Evolutionary conservation across 2,329 filamentous ascomycete genomes (phyloP).

Genomic region (Allantophomopsis cytisporea): DNA sequence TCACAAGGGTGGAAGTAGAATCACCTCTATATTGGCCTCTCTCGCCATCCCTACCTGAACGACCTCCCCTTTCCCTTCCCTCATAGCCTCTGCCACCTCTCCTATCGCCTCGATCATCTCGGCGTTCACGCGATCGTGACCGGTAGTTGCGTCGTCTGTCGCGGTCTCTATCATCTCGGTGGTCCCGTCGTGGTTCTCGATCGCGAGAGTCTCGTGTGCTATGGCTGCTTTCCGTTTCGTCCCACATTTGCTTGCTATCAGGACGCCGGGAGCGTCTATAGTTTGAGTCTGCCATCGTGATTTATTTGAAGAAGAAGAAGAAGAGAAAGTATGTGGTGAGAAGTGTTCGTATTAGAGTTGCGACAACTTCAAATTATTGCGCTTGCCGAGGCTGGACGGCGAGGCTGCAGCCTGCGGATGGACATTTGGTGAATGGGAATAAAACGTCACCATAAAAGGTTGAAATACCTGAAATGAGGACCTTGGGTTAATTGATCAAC

Average conservation of each 20-base stretch:
- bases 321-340: no score
- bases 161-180: conserved; percentile 5
- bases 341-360: no score
- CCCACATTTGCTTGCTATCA: conserved; percentile 51
- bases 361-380: no score
- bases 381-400: no score
- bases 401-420: no score
- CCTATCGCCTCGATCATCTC: conserved; percentile 16
- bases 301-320: no score
- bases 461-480: no score
- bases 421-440: no score
- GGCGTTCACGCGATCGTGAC: conserved; percentile 20
- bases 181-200: conserved; percentile 4
- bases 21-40: conserved; percentile 1
- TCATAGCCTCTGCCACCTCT: conserved; percentile 17
- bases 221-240: conserved; percentile 26
- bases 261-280: conserved; percentile 31
- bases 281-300: conserved; percentile 35
- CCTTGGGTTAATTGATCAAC: no score
- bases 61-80: conserved; percentile 16
- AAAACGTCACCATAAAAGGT: no score
- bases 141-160: conserved; percentile 26
- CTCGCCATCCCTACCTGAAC: not conserved
- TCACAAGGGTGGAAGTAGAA: not conserved
- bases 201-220: conserved; percentile 16